Base-by-base conservation (phyloP, 768 basidiomycete species). In the Phylloporus arenicola region DNA sequence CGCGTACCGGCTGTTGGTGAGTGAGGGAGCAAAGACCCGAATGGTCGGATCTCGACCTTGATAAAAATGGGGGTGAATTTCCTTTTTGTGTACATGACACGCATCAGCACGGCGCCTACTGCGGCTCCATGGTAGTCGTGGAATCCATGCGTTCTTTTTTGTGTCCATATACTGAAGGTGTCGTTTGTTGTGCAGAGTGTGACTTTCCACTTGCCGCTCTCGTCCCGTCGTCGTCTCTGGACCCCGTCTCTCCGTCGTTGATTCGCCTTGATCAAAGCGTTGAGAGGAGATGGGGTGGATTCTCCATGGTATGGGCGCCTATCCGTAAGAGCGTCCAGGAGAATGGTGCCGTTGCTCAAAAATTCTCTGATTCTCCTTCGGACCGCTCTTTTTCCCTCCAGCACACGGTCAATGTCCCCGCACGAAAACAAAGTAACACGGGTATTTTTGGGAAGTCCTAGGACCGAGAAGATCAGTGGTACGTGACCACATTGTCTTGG, bases 21-120 rank as follows among this genome's bases (percentile, higher is more conserved):
- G 87, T 90, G 10, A 88, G 43, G 86, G 42, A 47, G 90, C 81
- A 22, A 88, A 92, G 30, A 47, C 38, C 49, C 60, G 47, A 69
- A 83, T 86, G 6, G 84, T 88, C 0, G 95, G 95, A 54, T 82
- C 89, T 56, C 94, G 83, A 25, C 92, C 87, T 43, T 89, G 88
- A 64, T 90, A 91, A 64, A 77, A 47, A 44, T 46, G 47, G 61
- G 76, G 16, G 91, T 82, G 62, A 88, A 84, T 72, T 92, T 92
- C 67, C 82, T 81, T 71, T 84, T 83, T 65, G 44, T 38, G 63
- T 54, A 51, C 34, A 35, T 20, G 37, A 52, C 59, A 62, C 48
- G 75, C 97, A 92, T 70, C 91, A 74, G 64, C 86, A 72, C 19
- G 91, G 94, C 71, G 87, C 75, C 60, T 8, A 20, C 93, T 97